These are phyloP conservation scores for Aspergillus fijiensis DNA, from an alignment of 2,329 filamentous ascomycete genomes.

Conservation along the genomic window DNA sequence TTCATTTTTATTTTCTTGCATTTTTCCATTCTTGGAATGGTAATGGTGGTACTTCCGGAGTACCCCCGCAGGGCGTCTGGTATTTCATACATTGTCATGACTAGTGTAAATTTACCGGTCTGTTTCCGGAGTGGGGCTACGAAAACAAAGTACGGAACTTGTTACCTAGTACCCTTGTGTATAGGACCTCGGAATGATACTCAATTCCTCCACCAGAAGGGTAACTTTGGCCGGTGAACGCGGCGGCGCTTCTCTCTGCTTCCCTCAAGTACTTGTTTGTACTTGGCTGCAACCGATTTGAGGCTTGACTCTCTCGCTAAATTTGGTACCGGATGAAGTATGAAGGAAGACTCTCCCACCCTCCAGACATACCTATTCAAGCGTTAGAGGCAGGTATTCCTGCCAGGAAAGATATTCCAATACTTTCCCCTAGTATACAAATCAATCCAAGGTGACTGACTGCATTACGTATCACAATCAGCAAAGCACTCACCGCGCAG, in stretches of 20 bases:
- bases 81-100: constrained; percentile 25
- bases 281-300: constrained; percentile 11
- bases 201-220: constrained; percentile 1
- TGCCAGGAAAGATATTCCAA: neutral
- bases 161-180: neutral
- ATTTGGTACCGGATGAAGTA: neutral
- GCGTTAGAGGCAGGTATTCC: neutral
- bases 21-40: constrained; percentile 14
- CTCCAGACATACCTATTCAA: neutral
- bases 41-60: constrained; percentile 26
- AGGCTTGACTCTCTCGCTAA: neutral
- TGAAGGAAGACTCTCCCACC: neutral
- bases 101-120: constrained; percentile 28
- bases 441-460: neutral
- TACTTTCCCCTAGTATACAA: neutral
- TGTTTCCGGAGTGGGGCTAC: constrained; percentile 29
- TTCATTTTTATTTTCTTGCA: constrained; percentile 8
- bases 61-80: constrained; percentile 25
- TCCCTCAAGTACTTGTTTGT: neutral
- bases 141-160: constrained; percentile 26
- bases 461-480: neutral
- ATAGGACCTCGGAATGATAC: neutral
- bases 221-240: constrained; percentile 8
- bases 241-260: neutral
- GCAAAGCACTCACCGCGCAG: constrained; percentile 1